Conservation (phyloP, 2,329 filamentous ascomycete species). For the Penicillium italicum region DNA sequence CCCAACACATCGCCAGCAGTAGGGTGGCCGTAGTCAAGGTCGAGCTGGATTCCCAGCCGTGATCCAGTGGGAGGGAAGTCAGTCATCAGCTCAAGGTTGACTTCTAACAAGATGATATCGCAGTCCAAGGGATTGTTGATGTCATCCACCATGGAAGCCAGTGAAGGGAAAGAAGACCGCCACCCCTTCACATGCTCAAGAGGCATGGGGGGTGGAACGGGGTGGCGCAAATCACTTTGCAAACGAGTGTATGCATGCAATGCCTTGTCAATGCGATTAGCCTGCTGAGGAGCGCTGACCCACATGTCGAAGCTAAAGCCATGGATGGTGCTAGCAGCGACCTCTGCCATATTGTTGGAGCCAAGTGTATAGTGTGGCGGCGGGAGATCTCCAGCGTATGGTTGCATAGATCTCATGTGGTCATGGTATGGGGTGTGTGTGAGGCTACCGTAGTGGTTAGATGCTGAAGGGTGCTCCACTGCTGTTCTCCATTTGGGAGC, state of each 20-base stretch:
- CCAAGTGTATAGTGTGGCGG: slow-evolving; percentile 35
- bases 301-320: slow-evolving; percentile 47
- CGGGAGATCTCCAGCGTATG: slow-evolving; percentile 35
- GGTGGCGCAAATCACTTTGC: slow-evolving; percentile 38
- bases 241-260: slow-evolving; percentile 45
- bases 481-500: slow-evolving; percentile 34
- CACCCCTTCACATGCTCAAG: slow-evolving; percentile 42
- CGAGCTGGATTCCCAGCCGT: slow-evolving; percentile 42
- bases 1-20: slow-evolving; percentile 31
- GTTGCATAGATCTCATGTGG: slow-evolving; percentile 30
- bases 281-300: slow-evolving; percentile 40
- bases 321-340: slow-evolving; percentile 29
- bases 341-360: slow-evolving; percentile 31
- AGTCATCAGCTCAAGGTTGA: slow-evolving; percentile 43
- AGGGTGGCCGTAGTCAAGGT: slow-evolving; percentile 41
- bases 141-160: slow-evolving; percentile 37
- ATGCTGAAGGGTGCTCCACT: slow-evolving; percentile 29
- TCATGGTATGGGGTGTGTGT: slow-evolving; percentile 31
- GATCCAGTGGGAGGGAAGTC: slow-evolving; percentile 43
- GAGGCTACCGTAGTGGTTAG: slow-evolving; percentile 30
- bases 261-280: slow-evolving; percentile 37
- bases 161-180: slow-evolving; percentile 41
- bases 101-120: slow-evolving; percentile 45
- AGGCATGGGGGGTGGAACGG: slow-evolving; percentile 34
- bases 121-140: slow-evolving; percentile 34